phyloP scores from a whole-genome alignment of 805 yeast genomes.

The Saccharomycopsis sp. region DNA sequence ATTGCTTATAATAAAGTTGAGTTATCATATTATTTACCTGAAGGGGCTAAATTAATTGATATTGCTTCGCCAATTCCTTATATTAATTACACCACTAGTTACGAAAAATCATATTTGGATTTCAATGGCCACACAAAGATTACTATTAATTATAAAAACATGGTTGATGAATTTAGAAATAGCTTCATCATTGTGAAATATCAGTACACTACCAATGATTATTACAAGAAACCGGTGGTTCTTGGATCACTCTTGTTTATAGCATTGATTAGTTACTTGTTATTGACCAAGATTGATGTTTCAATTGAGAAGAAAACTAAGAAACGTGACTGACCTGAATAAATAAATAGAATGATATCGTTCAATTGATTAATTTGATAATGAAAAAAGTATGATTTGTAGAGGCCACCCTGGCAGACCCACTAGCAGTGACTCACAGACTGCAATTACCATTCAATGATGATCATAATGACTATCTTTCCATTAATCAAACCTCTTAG shows the following conservation, averaged over 20 bases:
- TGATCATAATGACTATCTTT: too few relatives aligned
- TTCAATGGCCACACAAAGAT: constrained; percentile 75
- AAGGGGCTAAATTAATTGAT: constrained; percentile 60
- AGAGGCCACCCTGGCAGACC: too few relatives aligned
- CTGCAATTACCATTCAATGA: too few relatives aligned
- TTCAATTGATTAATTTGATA: too few relatives aligned
- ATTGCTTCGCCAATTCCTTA: constrained; percentile 50
- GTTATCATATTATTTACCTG: constrained; percentile 72
- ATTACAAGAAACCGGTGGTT: constrained; percentile 58
- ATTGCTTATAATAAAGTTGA: constrained; percentile 57
- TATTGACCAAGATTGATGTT: constrained; percentile 41
- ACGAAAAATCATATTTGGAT: constrained; percentile 61
- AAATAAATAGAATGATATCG: too few relatives aligned
- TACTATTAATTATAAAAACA: constrained; percentile 48
- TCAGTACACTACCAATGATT: constrained; percentile 45
- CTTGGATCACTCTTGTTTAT: constrained; percentile 56
- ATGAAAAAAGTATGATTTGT: too few relatives aligned
- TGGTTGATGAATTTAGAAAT: constrained; percentile 61
- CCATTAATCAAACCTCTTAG: too few relatives aligned
- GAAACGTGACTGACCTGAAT: too few relatives aligned
- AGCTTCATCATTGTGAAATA: constrained; percentile 57
- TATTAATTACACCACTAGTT: constrained; percentile 24
- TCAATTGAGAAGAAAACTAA: constrained; percentile 25
- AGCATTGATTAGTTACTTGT: constrained; percentile 50
- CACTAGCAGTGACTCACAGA: too few relatives aligned